A percentile compares a stretch with the other conserved stretches of the same genome.
Evolutionary conservation across 177 flowering plant species (phyloP).

Genomic region (Vitis hybrid): DNA sequence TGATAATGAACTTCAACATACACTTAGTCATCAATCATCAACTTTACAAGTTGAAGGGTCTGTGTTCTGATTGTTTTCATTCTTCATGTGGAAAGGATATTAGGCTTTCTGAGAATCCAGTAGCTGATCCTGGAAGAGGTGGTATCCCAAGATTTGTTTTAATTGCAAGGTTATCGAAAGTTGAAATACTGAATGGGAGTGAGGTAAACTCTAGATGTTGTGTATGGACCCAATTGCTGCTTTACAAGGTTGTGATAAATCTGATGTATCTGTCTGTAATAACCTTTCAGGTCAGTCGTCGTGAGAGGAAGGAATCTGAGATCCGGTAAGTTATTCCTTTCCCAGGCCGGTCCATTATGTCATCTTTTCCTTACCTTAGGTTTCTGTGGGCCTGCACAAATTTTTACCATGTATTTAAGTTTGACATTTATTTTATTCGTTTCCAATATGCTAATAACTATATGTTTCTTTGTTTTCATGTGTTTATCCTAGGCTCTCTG

Average conservation of each 20-base stretch:
- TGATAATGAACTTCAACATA: too few species aligned
- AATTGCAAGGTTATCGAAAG: conserved; percentile 81
- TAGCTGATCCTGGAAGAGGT: conserved; percentile 73
- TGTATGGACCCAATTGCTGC: neutral
- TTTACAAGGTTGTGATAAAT: conserved; percentile 2
- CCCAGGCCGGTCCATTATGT: neutral
- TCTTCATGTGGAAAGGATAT: conserved; percentile 52
- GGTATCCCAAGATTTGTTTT: conserved; percentile 76
- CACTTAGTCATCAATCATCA: too few species aligned
- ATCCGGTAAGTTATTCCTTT: conserved; percentile 58
- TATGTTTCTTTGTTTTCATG: neutral
- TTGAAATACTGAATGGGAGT: conserved; percentile 87
- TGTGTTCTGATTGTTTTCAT: neutral
- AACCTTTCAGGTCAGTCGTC: conserved; percentile 59
- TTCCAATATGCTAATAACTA: neutral
- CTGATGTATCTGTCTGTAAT: conserved; percentile 6
- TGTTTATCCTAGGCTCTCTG: neutral
- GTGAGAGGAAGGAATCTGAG: conserved; percentile 92
- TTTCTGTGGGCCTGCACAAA: neutral
- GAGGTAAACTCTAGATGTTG: conserved; percentile 51
- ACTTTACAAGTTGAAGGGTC: too few species aligned
- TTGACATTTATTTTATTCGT: neutral
- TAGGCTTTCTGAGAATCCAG: conserved; percentile 87
- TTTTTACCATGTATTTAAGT: neutral
- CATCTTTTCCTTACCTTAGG: neutral